A percentile compares a stretch with the other conserved stretches of the same genome.
phyloP scores from a whole-genome alignment of 1,139 yeast species.

The Nadsonia commutata region DNA sequence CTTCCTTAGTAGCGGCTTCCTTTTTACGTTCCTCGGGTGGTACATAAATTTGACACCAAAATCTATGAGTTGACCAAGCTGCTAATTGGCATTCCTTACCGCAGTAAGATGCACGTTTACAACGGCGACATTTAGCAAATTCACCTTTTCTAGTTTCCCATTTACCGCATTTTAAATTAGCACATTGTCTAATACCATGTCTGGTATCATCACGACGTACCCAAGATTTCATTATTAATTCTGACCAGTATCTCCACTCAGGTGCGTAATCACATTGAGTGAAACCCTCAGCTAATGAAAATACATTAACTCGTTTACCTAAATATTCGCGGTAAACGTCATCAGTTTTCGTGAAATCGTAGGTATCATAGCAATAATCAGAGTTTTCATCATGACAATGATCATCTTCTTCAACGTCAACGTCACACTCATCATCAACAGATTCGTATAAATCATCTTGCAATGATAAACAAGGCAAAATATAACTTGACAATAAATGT shows the following conservation, averaged over 20 bases:
- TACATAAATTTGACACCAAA: conserved; percentile 62
- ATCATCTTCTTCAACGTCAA: conserved; percentile 22
- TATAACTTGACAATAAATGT: conserved; percentile 55
- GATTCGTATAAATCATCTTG: conserved; percentile 15
- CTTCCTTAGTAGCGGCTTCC: conserved; percentile 6
- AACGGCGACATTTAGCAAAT: conserved; percentile 87
- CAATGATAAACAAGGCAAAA: conserved; percentile 30
- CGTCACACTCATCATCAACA: conserved; percentile 8
- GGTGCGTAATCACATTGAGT: conserved; percentile 54
- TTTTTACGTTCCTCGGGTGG: conserved; percentile 13
- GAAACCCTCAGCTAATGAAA: conserved; percentile 83
- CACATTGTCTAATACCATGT: conserved; percentile 92
- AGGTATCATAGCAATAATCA: conserved; percentile 38
- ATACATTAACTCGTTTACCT: conserved; percentile 49
- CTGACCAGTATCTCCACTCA: conserved; percentile 92
- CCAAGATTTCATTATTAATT: conserved; percentile 89
- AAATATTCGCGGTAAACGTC: conserved; percentile 29
- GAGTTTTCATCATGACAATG: conserved; percentile 17
- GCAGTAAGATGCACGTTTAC: conserved; percentile 91
- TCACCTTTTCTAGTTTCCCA: conserved; percentile 89
- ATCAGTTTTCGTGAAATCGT: conserved; percentile 32
- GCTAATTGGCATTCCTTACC: conserved; percentile 80
- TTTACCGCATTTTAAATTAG: conserved; percentile 82
- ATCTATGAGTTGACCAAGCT: conserved; percentile 87
- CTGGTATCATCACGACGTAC: conserved; percentile 76